Evolutionary conservation across 2,329 filamentous ascomycete species (phyloP), one percentile per base, ranked within the genome.

Genomic region (Mycogone perniciosa): DNA sequence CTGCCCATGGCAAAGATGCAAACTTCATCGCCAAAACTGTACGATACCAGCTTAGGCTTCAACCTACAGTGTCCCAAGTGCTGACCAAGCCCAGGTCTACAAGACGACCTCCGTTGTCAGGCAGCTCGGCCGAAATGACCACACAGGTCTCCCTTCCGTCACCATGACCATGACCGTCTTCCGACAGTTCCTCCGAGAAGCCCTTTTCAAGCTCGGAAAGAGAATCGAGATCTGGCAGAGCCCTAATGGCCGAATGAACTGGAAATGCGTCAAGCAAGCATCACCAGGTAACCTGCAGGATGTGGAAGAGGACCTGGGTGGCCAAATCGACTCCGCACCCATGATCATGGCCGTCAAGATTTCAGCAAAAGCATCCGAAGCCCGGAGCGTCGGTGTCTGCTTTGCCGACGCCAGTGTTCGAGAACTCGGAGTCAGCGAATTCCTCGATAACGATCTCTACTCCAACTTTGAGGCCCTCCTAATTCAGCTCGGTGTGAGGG

Each of bases 361-460:
- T 27, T 87, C 88, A 0, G 83, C 89, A n/a, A 95, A 88, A 65
- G 88, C 89, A 1, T 81, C 80, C 0, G 92, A 97, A 66, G 88
- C 86, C 5, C 80, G 93, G 42, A 88, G 81, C 57, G 86, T 99
- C 0, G 93, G 93, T 7, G 92, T 99, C 5, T 97, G 93, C 70
- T 99, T 99, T 65, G 95, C 93, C 6, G 93, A 99, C 74, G 93
- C 95, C 1, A 96, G 89, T 58, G 92, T 97, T 29, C 81, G 93
- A 46, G 93, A 99, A 72, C 79, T 99, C 2, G 93, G 93, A 7
- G 90, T 99, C 48, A 96, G 89, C 74, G 95, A 99, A 65, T 99
- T 99, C 58, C 80, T 96, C n/a, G 93, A 99, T 75, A 99, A 97
- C 64, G 93, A 99, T 65, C 77, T 96, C 7, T 99, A 95, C 72